Evolutionary conservation across 116 monocot species (phyloP).

Genomic region (Thalassia testudinum): DNA sequence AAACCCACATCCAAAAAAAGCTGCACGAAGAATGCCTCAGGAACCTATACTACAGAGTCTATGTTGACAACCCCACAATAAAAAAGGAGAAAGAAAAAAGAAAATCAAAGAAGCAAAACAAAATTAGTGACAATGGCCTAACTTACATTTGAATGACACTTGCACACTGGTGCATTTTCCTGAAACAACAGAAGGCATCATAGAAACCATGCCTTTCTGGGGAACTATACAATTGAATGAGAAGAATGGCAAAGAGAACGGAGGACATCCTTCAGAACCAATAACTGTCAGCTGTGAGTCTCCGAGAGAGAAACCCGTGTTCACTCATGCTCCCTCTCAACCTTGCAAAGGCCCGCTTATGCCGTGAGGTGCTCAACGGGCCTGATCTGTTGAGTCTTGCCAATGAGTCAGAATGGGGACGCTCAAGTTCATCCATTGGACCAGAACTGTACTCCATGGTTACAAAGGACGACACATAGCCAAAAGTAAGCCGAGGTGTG

Average conservation of each 20-base stretch:
- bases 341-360: slow-evolving; percentile 16
- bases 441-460: slow-evolving; percentile 60
- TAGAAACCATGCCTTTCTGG: no score
- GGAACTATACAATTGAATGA: slow-evolving; percentile 6
- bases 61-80: no score
- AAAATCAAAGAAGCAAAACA: no score
- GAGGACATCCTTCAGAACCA: slow-evolving; percentile 6
- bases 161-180: no score
- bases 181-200: no score
- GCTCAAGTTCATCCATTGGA: slow-evolving; percentile 23
- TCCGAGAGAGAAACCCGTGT: slow-evolving; percentile 23
- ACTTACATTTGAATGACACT: no score
- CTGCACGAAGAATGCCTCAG: no score
- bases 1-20: no score
- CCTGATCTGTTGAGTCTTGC: slow-evolving; percentile 34
- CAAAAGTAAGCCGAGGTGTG: slow-evolving; percentile 19
- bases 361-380: slow-evolving; percentile 30
- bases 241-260: not conserved
- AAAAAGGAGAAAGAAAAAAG: no score
- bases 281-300: slow-evolving; percentile 4
- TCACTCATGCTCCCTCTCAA: slow-evolving; percentile 62
- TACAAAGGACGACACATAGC: slow-evolving; percentile 27
- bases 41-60: no score
- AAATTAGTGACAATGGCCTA: no score
- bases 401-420: slow-evolving; percentile 27